phyloP scores from a whole-genome alignment of 2,329 filamentous ascomycete species.

The Diaporthe citriasiana region DNA sequence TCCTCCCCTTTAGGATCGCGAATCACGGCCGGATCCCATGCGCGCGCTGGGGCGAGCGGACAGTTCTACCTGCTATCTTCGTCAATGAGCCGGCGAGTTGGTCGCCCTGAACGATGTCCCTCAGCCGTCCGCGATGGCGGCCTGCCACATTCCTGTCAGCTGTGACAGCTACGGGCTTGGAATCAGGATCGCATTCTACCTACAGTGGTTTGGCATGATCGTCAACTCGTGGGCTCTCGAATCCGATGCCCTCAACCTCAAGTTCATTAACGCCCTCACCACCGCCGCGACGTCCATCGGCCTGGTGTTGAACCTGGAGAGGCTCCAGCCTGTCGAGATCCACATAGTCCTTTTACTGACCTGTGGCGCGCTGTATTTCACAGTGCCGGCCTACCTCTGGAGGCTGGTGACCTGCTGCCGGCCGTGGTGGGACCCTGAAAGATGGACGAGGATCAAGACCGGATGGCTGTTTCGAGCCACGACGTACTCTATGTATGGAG shows the following conservation, averaged over 20 bases:
- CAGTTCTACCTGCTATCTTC: not conserved
- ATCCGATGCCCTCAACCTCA: constrained; percentile 35
- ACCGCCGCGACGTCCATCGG: constrained; percentile 38
- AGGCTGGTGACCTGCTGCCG: constrained; percentile 44
- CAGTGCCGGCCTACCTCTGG: constrained; percentile 44
- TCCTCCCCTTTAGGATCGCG: not conserved
- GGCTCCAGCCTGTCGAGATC: constrained; percentile 41
- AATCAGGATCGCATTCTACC: constrained; percentile 41
- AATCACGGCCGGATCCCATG: not conserved
- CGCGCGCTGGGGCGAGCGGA: not conserved
- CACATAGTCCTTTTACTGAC: constrained; percentile 45
- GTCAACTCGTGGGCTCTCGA: constrained; percentile 39
- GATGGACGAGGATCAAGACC: constrained; percentile 39
- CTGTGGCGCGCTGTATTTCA: constrained; percentile 42
- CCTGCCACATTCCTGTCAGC: constrained; percentile 35
- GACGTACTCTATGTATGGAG: constrained; percentile 36
- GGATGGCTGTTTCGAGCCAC: constrained; percentile 37
- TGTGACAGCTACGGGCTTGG: constrained; percentile 40
- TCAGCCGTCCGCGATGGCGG: constrained; percentile 22
- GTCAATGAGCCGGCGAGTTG: not conserved
- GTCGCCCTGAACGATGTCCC: not conserved
- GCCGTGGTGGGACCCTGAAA: constrained; percentile 44
- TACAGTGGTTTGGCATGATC: constrained; percentile 43
- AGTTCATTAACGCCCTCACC: constrained; percentile 39
- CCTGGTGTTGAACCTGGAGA: constrained; percentile 26